These are phyloP conservation scores for Plectosphaerella plurivora DNA, from an alignment of 2,329 filamentous ascomycete species.

Conservation along the genomic window DNA sequence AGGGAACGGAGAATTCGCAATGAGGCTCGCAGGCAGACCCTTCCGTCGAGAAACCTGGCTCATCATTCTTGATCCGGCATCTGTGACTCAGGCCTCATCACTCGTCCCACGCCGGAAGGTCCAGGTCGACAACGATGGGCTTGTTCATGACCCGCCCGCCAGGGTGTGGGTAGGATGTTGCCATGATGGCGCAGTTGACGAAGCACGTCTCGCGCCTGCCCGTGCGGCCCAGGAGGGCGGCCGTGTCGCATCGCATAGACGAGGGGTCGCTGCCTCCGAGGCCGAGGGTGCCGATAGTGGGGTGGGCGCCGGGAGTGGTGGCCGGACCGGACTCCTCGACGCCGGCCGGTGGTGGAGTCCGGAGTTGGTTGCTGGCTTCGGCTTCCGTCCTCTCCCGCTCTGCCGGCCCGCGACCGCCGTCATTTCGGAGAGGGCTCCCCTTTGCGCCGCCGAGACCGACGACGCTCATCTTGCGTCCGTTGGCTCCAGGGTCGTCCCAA, in stretches of 20 bases:
- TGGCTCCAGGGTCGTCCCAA: slow-evolving; percentile 57
- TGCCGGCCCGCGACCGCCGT: slow-evolving; percentile 25
- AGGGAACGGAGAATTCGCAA: too few species aligned
- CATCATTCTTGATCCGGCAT: too few species aligned
- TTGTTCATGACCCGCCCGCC: slow-evolving; percentile 66
- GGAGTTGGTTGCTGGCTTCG: background rate
- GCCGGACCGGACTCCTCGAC: background rate
- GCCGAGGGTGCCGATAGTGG: slow-evolving; percentile 26
- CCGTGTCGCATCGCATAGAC: slow-evolving; percentile 34
- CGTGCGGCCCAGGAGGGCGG: slow-evolving; percentile 33
- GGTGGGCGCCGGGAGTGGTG: slow-evolving; percentile 8
- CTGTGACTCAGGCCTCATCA: background rate
- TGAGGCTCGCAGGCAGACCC: too few species aligned
- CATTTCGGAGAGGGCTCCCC: slow-evolving; percentile 37
- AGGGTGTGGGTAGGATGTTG: slow-evolving; percentile 58
- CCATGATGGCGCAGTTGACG: slow-evolving; percentile 74
- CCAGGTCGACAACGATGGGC: slow-evolving; percentile 78
- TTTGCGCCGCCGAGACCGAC: slow-evolving; percentile 53
- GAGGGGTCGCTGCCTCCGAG: slow-evolving; percentile 33
- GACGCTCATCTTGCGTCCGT: slow-evolving; percentile 54
- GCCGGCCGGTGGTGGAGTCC: background rate
- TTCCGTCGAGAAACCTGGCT: too few species aligned
- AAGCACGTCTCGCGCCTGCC: slow-evolving; percentile 66
- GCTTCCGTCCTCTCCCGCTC: background rate
- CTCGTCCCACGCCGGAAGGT: slow-evolving; percentile 55